Evolutionary conservation across 768 basidiomycete genomes (phyloP), one percentile per base, ranked within the genome.

Genomic region (Rhodosporidiobolus odoratus): DNA sequence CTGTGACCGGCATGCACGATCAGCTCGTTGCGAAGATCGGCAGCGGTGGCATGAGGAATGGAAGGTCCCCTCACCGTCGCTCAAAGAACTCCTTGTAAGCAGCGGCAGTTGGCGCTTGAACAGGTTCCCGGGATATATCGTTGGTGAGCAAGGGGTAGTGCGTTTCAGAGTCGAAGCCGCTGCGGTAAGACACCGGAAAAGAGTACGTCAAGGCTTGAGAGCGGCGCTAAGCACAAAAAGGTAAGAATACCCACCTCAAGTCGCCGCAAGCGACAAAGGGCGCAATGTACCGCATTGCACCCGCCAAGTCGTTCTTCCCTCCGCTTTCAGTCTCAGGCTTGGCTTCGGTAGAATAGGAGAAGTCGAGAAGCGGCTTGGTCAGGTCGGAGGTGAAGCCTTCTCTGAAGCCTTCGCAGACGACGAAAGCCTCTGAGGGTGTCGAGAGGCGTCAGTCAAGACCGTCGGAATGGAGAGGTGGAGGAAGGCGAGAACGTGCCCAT

Each of bases 341-440:
- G 7, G 43, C 8, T 48, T 9, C 16, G 7, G 66, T 52, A 25
- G 68, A 47, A 48, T 73, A 69, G 25, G 68, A 63, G 16, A 76
- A 73, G 58, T 73, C 70, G 65, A 77, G 76, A 3, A 77, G 67
- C 9, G 77, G 77, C 37, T 71, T 67, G 4, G 72, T 67, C 40
- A 78, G 56, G 38, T 70, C 71, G 47, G 75, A 75, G 25, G 66
- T 58, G 65, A 72, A 75, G 52, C 68, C 72, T 38, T 75, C 71
- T 27, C 78, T 76, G 69, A 80, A 82, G 62, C 80, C 79, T 27
- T 79, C 75, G 74, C 81, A 82, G 32, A 82, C 79, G 40, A 82
- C 76, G 76, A 82, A 82, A 1, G 80, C 80, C 78, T 82, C 81
- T 82, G 71, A 40, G 15, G 19, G 41, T 47, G 40, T 71, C 38